phyloP scores from a whole-genome alignment of 805 yeast species.

The Candida nanaspora region DNA sequence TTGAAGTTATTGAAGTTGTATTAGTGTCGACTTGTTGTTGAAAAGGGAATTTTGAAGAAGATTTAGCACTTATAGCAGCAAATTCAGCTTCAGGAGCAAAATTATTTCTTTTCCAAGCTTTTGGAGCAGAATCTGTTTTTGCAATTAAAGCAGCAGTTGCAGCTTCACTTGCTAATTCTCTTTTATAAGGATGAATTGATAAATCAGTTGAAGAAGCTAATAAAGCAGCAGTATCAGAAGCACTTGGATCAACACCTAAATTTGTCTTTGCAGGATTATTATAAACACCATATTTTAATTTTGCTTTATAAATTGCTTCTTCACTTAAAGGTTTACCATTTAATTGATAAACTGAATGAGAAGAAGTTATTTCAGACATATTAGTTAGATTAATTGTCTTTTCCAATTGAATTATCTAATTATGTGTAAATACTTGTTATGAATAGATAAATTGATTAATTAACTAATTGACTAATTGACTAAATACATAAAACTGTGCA shows the following conservation, averaged over 20 bases:
- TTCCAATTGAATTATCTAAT: not conserved
- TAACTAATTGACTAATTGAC: no score
- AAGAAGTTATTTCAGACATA: slow-evolving; percentile 6
- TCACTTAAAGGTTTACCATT: slow-evolving; percentile 66
- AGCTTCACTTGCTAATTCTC: slow-evolving; percentile 54
- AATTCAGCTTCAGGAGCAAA: slow-evolving; percentile 41
- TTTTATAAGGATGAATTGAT: slow-evolving; percentile 57
- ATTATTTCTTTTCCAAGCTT: slow-evolving; percentile 40
- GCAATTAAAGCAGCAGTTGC: slow-evolving; percentile 56
- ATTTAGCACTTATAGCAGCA: slow-evolving; percentile 32
- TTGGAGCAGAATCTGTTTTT: slow-evolving; percentile 37
- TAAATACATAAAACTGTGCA: no score
- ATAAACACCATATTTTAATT: slow-evolving; percentile 60
- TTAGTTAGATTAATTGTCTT: slow-evolving; percentile 8
- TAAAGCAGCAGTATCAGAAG: slow-evolving; percentile 72
- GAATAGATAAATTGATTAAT: not conserved
- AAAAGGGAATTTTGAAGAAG: slow-evolving; percentile 23
- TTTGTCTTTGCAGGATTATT: slow-evolving; percentile 41
- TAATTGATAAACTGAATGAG: slow-evolving; percentile 49
- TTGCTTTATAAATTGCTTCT: slow-evolving; percentile 71
- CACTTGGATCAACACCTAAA: slow-evolving; percentile 60
- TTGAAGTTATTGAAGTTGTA: no score
- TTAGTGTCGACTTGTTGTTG: slow-evolving; percentile 10
- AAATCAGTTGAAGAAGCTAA: slow-evolving; percentile 64
- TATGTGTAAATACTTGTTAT: no score